Conservation (phyloP, 805 yeast species). For the Candida ulmi region DNA sequence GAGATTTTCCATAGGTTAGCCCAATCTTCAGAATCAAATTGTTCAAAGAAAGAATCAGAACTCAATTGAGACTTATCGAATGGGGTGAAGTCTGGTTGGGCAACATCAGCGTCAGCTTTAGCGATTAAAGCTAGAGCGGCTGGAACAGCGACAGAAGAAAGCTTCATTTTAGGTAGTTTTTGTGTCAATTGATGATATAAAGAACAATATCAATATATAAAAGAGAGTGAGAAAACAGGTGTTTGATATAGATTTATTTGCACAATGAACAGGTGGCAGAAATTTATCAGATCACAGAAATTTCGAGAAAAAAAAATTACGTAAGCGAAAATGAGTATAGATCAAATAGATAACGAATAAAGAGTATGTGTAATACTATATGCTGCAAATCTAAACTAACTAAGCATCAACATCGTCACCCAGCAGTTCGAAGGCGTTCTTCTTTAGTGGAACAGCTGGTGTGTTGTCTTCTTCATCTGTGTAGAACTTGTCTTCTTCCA, state of each 20-base stretch:
- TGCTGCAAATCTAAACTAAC: no score
- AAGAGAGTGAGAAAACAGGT: no score
- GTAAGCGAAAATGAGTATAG: no score
- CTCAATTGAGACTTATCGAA: conserved; percentile 31
- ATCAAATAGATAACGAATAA: no score
- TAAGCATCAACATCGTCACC: conserved; percentile 28
- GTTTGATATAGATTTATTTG: no score
- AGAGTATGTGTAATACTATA: no score
- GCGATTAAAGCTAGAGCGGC: conserved; percentile 19
- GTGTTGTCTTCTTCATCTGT: conserved; percentile 12
- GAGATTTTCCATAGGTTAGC: conserved; percentile 56
- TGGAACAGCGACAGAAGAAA: conserved; percentile 18
- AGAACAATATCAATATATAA: no score
- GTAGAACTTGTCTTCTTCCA: conserved; percentile 20
- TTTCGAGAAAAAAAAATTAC: no score
- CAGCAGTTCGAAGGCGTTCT: conserved; percentile 26
- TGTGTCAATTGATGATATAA: neutral
- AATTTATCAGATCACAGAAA: no score
- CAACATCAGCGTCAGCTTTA: conserved; percentile 9
- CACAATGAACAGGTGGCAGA: neutral
- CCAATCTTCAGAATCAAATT: conserved; percentile 41
- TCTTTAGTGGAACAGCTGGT: neutral
- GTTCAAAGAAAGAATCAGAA: conserved; percentile 56
- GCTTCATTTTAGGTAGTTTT: conserved; percentile 13
- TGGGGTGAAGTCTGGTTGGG: conserved; percentile 28